Base-by-base conservation (phyloP, 352 stramenopile species). In the Phytopythium mirpurense region DNA sequence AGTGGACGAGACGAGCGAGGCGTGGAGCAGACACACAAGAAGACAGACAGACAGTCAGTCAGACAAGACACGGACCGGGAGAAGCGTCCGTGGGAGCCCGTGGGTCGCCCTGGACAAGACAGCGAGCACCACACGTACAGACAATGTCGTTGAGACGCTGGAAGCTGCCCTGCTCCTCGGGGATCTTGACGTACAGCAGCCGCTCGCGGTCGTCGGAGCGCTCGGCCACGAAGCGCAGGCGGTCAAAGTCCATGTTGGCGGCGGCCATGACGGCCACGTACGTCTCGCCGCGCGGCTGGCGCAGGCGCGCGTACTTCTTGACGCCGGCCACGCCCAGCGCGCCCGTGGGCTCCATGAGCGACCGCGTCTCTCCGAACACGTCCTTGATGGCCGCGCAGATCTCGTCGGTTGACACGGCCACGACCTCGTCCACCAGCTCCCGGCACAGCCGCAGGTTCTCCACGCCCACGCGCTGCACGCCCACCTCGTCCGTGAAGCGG, bases 161-260 rank as follows among this genome's bases (percentile, higher is more conserved):
- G 64, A 98, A 98, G 34, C 81, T 90, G 47, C 96, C 96, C 34
- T 94, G 94, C 31, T 76, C 70, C 68, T 99, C 97, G 1, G 96
- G 96, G 57, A 99, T 98, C 47, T 90, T 97, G 29, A 98, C 91
- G 23, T 89, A 85, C 54, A 99, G 83, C 32, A 98, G 94, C 27
- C 83, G 85, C 72, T 99, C 97, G 16, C 90, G 96, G 46, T 95
- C 87, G 69, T 99, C 97, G 29, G 82, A 91, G 65, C 72, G 71
- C 43, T 89, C 78, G 6, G 89, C 90, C 9, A 99, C 91, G 60
- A 99, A 98, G 36, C 96, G 86, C n/a, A 99, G 79, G 18, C 97
- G 89, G 69, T 99, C 95, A 76, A 99, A 99, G 75, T 99, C 96
- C 96, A 99, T 98, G 71, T 99, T 99, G n/a, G 97, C 97, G 11